phyloP scores from a whole-genome alignment of 1,284 basidiomycete genomes.

The Volvariella surrecta region DNA sequence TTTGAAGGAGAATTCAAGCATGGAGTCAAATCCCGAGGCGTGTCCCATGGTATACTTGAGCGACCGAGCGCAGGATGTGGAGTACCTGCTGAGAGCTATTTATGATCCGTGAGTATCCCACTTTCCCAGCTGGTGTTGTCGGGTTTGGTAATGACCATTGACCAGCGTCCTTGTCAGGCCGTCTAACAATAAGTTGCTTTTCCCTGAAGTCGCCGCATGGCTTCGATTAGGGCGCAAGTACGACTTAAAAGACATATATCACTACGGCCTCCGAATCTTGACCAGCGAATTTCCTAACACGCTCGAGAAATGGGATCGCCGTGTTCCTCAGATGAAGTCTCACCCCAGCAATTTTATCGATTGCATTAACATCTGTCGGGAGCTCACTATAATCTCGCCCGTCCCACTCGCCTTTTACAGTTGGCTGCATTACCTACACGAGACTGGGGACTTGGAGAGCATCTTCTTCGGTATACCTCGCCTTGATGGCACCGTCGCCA shows the following conservation, averaged over 20 bases:
- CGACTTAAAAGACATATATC: constrained; percentile 4
- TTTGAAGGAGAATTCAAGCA: constrained; percentile 10
- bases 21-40: constrained; percentile 11
- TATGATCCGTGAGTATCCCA: constrained; percentile 12
- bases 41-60: constrained; percentile 13
- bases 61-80: constrained; percentile 11
- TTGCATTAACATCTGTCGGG: neutral
- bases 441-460: neutral
- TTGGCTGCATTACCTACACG: constrained; percentile 1
- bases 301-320: constrained; percentile 9
- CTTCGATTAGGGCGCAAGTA: constrained; percentile 8
- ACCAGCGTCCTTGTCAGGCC: constrained; percentile 3
- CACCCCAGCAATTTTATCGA: neutral
- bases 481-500: neutral
- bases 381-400: neutral
- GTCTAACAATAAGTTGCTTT: neutral
- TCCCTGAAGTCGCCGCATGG: constrained; percentile 6
- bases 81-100: constrained; percentile 10
- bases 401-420: neutral
- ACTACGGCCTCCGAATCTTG: constrained; percentile 3
- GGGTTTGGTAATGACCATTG: too few species aligned
- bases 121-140: constrained; percentile 1
- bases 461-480: neutral
- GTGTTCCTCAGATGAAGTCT: neutral
- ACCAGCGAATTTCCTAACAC: constrained; percentile 5